phyloP scores from a whole-genome alignment of 1,139 yeast genomes.

The Suhomyces anneliseae region DNA sequence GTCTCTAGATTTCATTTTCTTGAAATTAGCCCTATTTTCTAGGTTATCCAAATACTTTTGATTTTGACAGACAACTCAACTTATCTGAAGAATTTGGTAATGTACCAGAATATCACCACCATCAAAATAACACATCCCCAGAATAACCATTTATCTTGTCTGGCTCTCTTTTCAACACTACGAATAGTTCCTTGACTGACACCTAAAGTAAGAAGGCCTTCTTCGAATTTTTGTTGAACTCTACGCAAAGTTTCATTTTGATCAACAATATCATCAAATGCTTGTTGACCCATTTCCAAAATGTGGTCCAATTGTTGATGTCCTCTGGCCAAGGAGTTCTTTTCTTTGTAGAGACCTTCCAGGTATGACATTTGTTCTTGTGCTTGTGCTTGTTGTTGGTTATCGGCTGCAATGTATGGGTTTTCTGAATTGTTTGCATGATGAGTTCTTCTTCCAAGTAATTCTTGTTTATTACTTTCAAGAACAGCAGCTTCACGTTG shows the following conservation, averaged over 20 bases:
- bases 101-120: slow-evolving; percentile 67
- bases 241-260: slow-evolving; percentile 72
- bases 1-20: too few relatives aligned
- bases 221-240: slow-evolving; percentile 65
- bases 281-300: slow-evolving; percentile 82
- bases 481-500: slow-evolving; percentile 62
- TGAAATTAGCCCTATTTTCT: not conserved
- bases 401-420: slow-evolving; percentile 48
- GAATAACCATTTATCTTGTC: slow-evolving; percentile 85
- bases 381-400: slow-evolving; percentile 25
- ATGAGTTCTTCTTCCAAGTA: slow-evolving; percentile 55
- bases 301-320: slow-evolving; percentile 85
- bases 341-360: slow-evolving; percentile 72
- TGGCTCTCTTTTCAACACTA: slow-evolving; percentile 79
- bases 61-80: not conserved
- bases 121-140: slow-evolving; percentile 70
- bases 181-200: slow-evolving; percentile 84
- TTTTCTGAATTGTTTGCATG: slow-evolving; percentile 49
- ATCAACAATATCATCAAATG: slow-evolving; percentile 82
- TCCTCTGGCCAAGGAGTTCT: slow-evolving; percentile 64
- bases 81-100: slow-evolving; percentile 54
- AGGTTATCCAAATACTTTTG: not conserved
- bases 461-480: slow-evolving; percentile 56
- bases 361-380: slow-evolving; percentile 42
- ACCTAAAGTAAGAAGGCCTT: slow-evolving; percentile 77